Evolutionary conservation across 306 rosid species (phyloP), one percentile per base, ranked within the genome.

Genomic region (Argentina anserina): DNA sequence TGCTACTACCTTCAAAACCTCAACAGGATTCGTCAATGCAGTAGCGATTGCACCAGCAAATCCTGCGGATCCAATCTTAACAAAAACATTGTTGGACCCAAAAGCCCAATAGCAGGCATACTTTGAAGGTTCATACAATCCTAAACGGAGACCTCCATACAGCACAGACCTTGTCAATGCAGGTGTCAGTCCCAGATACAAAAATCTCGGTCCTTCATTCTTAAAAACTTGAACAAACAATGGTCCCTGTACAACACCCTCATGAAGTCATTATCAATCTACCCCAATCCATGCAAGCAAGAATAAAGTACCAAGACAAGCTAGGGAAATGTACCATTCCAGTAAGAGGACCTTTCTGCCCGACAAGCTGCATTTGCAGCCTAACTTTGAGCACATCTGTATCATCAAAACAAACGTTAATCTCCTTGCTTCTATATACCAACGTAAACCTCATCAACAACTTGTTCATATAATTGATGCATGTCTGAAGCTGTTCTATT

Each of bases 341-440:
- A 60, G 67, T 84, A 74, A 90, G 78, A 80, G 95, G 97, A 85
- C 96, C 96, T 72, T 76, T 91, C 90, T 87, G 96, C 69, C 99
- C 96, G 77, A 90, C 92, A 49, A 91, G 99, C 83, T 95, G 99
- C 96, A 90, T 95, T 80, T 95, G 99, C 81, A 95, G 90, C 87
- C 99, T 91, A 49, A 91, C 97, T 81, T 95, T 95, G 77, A 95
- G 79, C 20, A 95, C 96, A 87, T 95, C 97, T 94, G 90, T 91
- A 84, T 65, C 78, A 49, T 72, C 69, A n/a, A 78, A 66, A 68
- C 72, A 68, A 56, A 70, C 68, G 59, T 74, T 37, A 53, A 39
- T 4, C n/a, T 39, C 26, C 10, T 70, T 13, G 65, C 26, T 37
- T 17, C 34, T 6, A 40, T 70, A 8, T 3, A 25, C 61, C 33